Conservation (phyloP, 1,284 basidiomycete genomes). For the Sutorius eximius region DNA sequence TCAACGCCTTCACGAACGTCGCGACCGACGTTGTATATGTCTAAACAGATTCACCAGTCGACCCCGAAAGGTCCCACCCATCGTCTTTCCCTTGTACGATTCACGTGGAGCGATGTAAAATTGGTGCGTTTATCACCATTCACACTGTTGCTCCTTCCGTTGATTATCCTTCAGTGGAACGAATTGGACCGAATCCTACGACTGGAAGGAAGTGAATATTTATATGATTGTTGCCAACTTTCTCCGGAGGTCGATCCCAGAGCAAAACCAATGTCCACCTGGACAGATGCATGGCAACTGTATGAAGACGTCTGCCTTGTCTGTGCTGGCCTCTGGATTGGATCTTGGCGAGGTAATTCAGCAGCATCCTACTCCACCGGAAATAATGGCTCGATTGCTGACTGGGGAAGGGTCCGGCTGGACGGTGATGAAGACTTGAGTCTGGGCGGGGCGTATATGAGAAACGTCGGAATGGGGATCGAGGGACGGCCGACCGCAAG, state of each 20-base stretch:
- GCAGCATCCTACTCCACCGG: constrained; percentile 46
- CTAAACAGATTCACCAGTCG: constrained; percentile 45
- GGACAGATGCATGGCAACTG: constrained; percentile 74
- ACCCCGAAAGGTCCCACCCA: constrained; percentile 45
- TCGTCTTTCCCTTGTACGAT: constrained; percentile 60
- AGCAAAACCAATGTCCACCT: constrained; percentile 45
- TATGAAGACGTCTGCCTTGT: constrained; percentile 81
- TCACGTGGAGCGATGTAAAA: constrained; percentile 78
- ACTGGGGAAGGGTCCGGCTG: constrained; percentile 55
- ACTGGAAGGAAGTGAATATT: constrained; percentile 42
- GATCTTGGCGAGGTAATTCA: constrained; percentile 57
- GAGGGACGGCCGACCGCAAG: constrained; percentile 53
- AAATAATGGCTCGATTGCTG: constrained; percentile 41
- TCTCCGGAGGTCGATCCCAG: constrained; percentile 33
- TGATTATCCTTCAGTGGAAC: constrained; percentile 53
- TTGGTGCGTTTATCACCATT: constrained; percentile 45
- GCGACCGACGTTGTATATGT: constrained; percentile 62
- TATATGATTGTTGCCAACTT: constrained; percentile 39
- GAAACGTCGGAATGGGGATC: constrained; percentile 66
- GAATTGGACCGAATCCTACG: constrained; percentile 67
- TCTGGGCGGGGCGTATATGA: constrained; percentile 41
- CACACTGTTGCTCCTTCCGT: not conserved
- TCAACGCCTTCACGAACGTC: constrained; percentile 57
- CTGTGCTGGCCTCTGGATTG: constrained; percentile 76
- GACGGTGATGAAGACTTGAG: constrained; percentile 65